These are phyloP conservation scores for Aspergillus candidus DNA, from an alignment of 2,329 filamentous ascomycete genomes.

Conservation along the genomic window DNA sequence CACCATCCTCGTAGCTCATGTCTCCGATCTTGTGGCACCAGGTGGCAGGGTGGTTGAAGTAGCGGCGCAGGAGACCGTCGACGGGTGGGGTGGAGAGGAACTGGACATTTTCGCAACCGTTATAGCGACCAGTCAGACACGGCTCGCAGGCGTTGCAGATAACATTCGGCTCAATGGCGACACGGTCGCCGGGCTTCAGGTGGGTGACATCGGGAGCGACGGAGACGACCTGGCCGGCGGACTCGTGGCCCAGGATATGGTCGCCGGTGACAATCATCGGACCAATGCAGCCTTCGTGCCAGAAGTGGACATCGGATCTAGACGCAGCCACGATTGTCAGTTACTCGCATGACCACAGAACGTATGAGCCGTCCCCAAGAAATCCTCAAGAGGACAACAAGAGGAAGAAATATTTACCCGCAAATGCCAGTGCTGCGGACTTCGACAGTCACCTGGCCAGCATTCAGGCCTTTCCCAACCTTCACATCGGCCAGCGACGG, in stretches of 20 bases:
- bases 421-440: constrained; percentile 95
- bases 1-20: constrained; percentile 88
- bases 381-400: background rate
- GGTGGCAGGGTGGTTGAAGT: constrained; percentile 87
- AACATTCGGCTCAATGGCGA: constrained; percentile 90
- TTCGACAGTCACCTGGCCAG: constrained; percentile 79
- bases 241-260: constrained; percentile 92
- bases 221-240: constrained; percentile 70
- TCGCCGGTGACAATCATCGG: constrained; percentile 87
- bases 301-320: constrained; percentile 94
- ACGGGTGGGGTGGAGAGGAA: constrained; percentile 92
- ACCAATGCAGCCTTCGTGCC: constrained; percentile 90
- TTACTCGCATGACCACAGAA: background rate
- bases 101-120: constrained; percentile 78
- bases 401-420: constrained; percentile 53
- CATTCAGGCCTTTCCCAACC: constrained; percentile 61
- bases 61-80: constrained; percentile 77
- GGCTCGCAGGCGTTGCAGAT: constrained; percentile 88
- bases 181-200: constrained; percentile 79
- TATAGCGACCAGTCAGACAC: constrained; percentile 88
- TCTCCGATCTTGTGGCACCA: constrained; percentile 96
- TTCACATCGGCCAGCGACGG: constrained; percentile 70
- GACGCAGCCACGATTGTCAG: constrained; percentile 4
- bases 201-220: constrained; percentile 65
- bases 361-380: background rate